Evolutionary conservation across 345 rosid species (phyloP), one percentile per base, ranked within the genome.

Genomic region (Lepidium aucheri): DNA sequence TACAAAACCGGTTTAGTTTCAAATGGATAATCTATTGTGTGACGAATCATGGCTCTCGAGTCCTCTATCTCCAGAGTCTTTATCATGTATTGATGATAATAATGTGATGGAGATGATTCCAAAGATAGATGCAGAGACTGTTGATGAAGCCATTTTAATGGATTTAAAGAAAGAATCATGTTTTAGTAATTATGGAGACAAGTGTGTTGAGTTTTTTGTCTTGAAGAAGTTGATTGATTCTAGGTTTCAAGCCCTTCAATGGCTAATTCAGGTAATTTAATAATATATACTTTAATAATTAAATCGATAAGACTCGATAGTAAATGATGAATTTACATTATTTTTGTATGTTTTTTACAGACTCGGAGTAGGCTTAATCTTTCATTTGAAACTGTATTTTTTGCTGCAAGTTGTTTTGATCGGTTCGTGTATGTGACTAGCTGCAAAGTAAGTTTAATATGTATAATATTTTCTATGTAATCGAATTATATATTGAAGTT

Each of bases 371-470:
- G 63, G 16, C 20, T 72, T 3, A 65, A 72, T 42, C 67, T 72
- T 20, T 57, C 61, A 30, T 65, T 9, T 20, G 61, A 56, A 53
- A 66, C 60, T 13, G 9, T 72, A 20, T 69, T 76, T 66, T 44
- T 60, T n/a, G 72, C 75, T 30, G 64, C 67, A 11, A 56, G 26
- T 66, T 63, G 14, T 33, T 44, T 71, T 51, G 51, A 30, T 57
- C 58, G 74, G 5, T 60, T 76, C 47, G 43, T 58, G 26, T 60
- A 34, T 8, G 42, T 47, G 73, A 74, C 63, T 8, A 38, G 22
- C 18, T 79, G 81, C 75, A 75, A 78, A 33, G 95, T 87, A 83
- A 83, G 76, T 35, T 35, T 14, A 11, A 39, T 13, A n/a, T 36
- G 2, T 10, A 9, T 15, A 9, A n/a, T 1, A 13, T 16, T 30